Conservation (phyloP, 768 basidiomycete genomes). For the Dioszegia crocea region DNA sequence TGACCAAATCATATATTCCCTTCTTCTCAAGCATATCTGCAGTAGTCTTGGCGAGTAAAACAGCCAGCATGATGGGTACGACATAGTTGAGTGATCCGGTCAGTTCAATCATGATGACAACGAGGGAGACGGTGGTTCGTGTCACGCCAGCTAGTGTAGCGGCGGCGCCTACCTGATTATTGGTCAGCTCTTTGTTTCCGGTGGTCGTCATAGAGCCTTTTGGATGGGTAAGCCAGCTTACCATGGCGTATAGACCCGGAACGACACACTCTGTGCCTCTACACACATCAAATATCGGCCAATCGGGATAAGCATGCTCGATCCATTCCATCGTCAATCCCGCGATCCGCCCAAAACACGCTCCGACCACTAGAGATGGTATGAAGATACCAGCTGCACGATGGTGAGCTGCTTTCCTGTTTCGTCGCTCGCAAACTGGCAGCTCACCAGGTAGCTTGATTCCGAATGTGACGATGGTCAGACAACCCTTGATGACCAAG, state of each 20-base stretch:
- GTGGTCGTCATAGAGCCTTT: too few species aligned
- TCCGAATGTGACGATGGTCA: conserved; percentile 88
- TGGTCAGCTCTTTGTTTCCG: too few species aligned
- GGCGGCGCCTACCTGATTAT: conserved; percentile 65
- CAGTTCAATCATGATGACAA: conserved; percentile 93
- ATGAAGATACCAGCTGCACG: conserved; percentile 86
- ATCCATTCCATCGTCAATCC: conserved; percentile 76
- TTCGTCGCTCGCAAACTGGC: not conserved
- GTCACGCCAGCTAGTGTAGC: conserved; percentile 94
- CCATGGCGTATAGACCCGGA: conserved; percentile 91
- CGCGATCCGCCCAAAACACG: conserved; percentile 81
- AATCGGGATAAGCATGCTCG: conserved; percentile 62
- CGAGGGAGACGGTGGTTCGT: conserved; percentile 75
- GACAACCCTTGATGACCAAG: conserved; percentile 70
- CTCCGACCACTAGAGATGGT: conserved; percentile 86
- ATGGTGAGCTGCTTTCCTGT: not conserved
- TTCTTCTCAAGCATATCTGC: conserved; percentile 85
- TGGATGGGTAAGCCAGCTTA: conserved; percentile 47
- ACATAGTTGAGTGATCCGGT: conserved; percentile 90
- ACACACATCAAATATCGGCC: conserved; percentile 64
- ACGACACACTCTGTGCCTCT: conserved; percentile 68
- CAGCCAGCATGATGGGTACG: conserved; percentile 50
- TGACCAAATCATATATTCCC: conserved; percentile 95
- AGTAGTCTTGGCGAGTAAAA: conserved; percentile 84
- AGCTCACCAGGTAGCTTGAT: conserved; percentile 55